A percentile compares a stretch with the other conserved stretches of the same genome.
Conservation (phyloP, 2,329 filamentous ascomycete genomes). For the Sphaerulina vaccinii region DNA sequence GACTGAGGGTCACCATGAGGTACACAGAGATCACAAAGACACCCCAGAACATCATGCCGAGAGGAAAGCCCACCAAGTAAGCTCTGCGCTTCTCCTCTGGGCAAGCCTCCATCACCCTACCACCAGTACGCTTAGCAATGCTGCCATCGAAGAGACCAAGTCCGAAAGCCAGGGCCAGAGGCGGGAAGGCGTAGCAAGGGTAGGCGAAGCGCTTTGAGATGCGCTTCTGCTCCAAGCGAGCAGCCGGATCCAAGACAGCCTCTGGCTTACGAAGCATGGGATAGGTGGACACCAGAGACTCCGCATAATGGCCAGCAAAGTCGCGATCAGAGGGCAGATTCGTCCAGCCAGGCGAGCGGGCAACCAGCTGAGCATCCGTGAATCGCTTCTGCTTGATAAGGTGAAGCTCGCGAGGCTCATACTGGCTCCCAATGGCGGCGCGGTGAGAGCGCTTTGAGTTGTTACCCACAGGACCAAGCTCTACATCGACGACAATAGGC, state of each 20-base stretch:
- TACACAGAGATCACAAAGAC: conserved; percentile 6
- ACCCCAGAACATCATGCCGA: conserved; percentile 19
- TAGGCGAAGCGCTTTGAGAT: conserved; percentile 20
- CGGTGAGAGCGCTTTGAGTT: conserved; percentile 13
- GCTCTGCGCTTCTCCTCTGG: conserved; percentile 26
- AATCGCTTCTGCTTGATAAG: conserved; percentile 18
- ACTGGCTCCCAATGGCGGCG: conserved; percentile 16
- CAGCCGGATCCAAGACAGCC: conserved; percentile 3
- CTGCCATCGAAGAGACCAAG: conserved; percentile 26
- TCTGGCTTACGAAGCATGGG: conserved; percentile 16
- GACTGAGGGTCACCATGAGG: conserved; percentile 6
- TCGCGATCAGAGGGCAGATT: conserved; percentile 8
- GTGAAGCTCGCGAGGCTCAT: conserved; percentile 18
- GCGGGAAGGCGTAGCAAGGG: conserved; percentile 20
- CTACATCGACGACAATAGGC: conserved; percentile 5
- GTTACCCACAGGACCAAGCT: conserved; percentile 14
- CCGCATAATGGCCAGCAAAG: conserved; percentile 11
- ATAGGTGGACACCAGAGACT: conserved; percentile 12
- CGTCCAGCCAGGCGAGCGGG: conserved; percentile 14
- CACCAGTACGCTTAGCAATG: conserved; percentile 22
- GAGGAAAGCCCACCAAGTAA: conserved; percentile 22
- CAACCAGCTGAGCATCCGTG: conserved; percentile 15
- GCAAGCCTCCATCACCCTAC: conserved; percentile 25
- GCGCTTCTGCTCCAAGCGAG: conserved; percentile 20
- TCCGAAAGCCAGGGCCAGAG: conserved; percentile 26